Conservation (phyloP, 257 asterid genomes). For the Solanum infundibuliforme region DNA sequence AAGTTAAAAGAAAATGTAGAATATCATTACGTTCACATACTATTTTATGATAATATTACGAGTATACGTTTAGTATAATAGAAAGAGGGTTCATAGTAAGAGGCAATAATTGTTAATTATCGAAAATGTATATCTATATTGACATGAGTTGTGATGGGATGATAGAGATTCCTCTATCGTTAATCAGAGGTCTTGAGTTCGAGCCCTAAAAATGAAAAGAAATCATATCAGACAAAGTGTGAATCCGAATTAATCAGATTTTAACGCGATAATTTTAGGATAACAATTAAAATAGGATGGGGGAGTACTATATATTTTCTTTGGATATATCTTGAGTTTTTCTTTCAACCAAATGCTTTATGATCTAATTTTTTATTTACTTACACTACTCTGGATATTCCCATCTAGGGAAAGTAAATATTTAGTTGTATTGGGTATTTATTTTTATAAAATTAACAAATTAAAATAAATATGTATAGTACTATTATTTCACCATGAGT, state of each 20-base stretch:
- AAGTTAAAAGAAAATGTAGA: background rate
- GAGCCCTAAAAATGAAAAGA: background rate
- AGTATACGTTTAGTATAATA: background rate
- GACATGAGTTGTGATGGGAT: background rate
- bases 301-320: background rate
- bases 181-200: accelerated
- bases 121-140: accelerated
- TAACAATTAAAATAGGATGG: background rate
- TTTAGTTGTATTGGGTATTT: background rate
- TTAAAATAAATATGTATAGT: no score
- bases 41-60: background rate
- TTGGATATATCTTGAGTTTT: background rate
- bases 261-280: no score
- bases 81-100: background rate
- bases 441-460: no score
- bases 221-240: background rate
- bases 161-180: background rate
- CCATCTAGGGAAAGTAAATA: background rate
- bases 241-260: background rate
- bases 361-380: background rate
- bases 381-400: background rate
- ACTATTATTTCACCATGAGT: no score
- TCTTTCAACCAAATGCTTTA: background rate
- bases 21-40: background rate
- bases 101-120: background rate